Conservation (phyloP, 2,329 filamentous ascomycete genomes). For the Ramichloridium luteum region DNA sequence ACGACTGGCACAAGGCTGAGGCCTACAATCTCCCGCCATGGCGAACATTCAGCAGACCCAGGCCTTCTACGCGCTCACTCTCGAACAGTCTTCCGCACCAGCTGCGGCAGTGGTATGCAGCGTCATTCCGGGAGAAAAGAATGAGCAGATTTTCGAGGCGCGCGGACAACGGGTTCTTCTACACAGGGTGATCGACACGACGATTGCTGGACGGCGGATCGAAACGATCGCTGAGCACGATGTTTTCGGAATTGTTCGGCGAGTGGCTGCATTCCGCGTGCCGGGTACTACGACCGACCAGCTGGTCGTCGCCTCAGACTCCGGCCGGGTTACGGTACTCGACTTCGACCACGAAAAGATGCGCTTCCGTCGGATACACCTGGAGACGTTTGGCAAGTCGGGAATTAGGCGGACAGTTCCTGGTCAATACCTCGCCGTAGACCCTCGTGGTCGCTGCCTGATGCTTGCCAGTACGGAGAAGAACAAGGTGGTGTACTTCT, state of each 20-base stretch:
- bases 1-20: too few species aligned
- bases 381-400: constrained; percentile 97
- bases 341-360: constrained; percentile 83
- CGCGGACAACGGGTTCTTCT: constrained; percentile 83
- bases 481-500: constrained; percentile 97
- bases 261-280: constrained; percentile 76
- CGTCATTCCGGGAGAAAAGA: constrained; percentile 67
- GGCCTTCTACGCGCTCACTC: constrained; percentile 96
- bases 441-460: constrained; percentile 91
- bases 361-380: constrained; percentile 74
- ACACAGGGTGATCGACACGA: constrained; percentile 58
- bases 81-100: constrained; percentile 81
- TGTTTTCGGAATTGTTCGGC: constrained; percentile 89
- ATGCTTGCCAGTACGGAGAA: constrained; percentile 92
- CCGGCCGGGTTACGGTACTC: constrained; percentile 83
- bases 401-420: constrained; percentile 86
- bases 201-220: constrained; percentile 62
- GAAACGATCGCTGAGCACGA: constrained; percentile 80
- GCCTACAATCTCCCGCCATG: too few species aligned
- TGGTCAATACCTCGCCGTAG: constrained; percentile 88
- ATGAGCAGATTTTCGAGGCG: constrained; percentile 92
- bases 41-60: constrained; percentile 87
- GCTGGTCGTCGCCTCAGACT: constrained; percentile 89
- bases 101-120: constrained; percentile 87
- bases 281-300: constrained; percentile 96